A percentile compares a stretch with the other conserved stretches of the same genome.
These are phyloP conservation scores for Saturnispora dispora DNA, from an alignment of 805 yeast species.

Conservation along the genomic window DNA sequence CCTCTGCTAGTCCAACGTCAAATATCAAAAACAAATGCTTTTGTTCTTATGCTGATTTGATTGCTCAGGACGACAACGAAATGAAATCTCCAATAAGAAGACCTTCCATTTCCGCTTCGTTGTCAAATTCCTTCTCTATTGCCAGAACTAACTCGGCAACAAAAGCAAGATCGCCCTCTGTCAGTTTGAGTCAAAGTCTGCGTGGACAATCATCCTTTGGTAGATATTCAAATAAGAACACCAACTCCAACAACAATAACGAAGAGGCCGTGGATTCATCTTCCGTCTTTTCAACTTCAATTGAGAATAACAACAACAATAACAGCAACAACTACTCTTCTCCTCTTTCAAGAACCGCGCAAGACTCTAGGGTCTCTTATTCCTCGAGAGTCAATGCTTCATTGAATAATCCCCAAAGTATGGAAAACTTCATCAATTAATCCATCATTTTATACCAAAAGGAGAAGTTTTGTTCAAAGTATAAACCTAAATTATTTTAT, in stretches of 20 bases:
- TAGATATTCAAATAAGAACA: conserved; percentile 2
- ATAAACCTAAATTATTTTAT: neutral
- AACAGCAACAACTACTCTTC: conserved; percentile 7
- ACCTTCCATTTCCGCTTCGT: conserved; percentile 43
- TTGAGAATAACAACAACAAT: conserved; percentile 1
- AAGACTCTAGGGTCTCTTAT: conserved; percentile 22
- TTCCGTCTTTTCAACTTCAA: conserved; percentile 13
- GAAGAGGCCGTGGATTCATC: conserved; percentile 2
- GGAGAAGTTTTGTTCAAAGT: neutral
- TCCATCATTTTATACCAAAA: neutral
- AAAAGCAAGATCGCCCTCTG: conserved; percentile 15
- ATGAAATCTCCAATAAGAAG: conserved; percentile 38
- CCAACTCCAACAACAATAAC: conserved; percentile 6
- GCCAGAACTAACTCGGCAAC: conserved; percentile 23
- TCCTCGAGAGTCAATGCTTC: conserved; percentile 11
- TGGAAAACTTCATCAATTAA: neutral
- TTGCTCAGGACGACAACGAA: conserved; percentile 52
- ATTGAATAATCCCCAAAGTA: neutral
- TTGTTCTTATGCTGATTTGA: conserved; percentile 74
- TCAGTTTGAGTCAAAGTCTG: neutral
- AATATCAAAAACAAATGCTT: conserved; percentile 32
- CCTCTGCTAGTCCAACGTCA: conserved; percentile 29
- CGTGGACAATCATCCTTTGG: neutral
- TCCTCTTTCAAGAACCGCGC: conserved; percentile 11
- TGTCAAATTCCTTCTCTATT: conserved; percentile 26